phyloP scores from a whole-genome alignment of 2,329 filamentous ascomycete species.

The Aureobasidium sp. region DNA sequence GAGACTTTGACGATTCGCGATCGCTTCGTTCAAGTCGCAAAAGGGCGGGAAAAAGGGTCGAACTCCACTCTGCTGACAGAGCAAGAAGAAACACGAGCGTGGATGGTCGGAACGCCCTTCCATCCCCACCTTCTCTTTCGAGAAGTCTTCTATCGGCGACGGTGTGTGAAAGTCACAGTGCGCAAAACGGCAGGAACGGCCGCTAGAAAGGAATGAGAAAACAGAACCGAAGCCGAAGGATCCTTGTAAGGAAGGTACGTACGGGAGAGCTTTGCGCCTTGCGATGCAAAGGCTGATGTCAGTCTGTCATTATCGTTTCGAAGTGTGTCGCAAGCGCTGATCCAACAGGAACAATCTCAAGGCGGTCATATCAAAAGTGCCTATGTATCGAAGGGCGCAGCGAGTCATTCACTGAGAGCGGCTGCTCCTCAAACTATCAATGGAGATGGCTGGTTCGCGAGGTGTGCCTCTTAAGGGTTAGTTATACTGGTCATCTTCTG shows the following conservation, averaged over 20 bases:
- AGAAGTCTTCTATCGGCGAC: slow-evolving; percentile 11
- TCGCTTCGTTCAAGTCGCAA: not conserved
- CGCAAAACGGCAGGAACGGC: not conserved
- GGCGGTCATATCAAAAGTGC: not conserved
- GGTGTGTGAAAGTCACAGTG: not conserved
- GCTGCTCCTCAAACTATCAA: not conserved
- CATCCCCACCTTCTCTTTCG: slow-evolving; percentile 8
- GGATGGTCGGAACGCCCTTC: not conserved
- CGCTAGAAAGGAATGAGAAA: slow-evolving; percentile 7
- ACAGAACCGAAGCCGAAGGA: not conserved
- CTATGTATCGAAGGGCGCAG: not conserved
- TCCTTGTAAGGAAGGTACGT: not conserved
- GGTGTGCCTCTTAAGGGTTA: not conserved
- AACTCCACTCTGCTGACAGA: slow-evolving; percentile 10
- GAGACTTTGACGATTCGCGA: not conserved
- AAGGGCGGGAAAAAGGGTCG: not conserved
- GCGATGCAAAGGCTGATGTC: not conserved
- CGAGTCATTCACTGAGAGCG: not conserved
- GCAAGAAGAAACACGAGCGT: not conserved
- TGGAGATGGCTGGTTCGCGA: not conserved
- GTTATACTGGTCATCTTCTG: too few species aligned
- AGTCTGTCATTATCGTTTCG: not conserved
- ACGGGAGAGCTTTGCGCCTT: not conserved
- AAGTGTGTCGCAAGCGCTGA: not conserved
- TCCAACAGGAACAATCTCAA: not conserved